Base-by-base conservation (phyloP, 441 rosid species). In the Euphorbia celastroides region DNA sequence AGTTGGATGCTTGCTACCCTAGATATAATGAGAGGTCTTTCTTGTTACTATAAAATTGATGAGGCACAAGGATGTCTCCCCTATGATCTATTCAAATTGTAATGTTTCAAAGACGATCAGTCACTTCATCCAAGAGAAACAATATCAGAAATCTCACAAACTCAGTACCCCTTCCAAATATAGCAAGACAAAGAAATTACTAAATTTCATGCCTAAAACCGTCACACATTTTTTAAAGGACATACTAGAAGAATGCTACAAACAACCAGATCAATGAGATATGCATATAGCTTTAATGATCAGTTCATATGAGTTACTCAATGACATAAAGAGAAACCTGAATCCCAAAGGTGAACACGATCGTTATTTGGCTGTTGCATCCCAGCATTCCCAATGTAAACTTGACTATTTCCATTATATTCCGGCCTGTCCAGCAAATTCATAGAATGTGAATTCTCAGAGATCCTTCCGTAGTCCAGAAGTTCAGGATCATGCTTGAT, bases 311-410 rank as follows among this genome's bases (percentile, higher is more conserved):
- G 70, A 70, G 54, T n/a, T n/a, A n/a, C n/a, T n/a, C n/a, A 70
- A 57, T 71, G 68, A 34, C 13, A 70, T 71, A 48, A 42, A 8
- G 73, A 79, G 78, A 66, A 67, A 93, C 96, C 98, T 86, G 81
- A 68, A 77, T 76, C 82, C 80, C 78, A 83, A 61, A 30, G 76
- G 23, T 73, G 75, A 62, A 34, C 61, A 71, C 73, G 72, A 75
- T 75, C 72, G 78, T 75, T 75, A n/a, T 74, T 66, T 73, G 76
- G 77, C 67, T 68, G 60, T 51, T 60, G 77, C 54, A 71, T 73
- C 68, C 78, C 80, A 42, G 78, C 14, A 69, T 67, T 72, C 65
- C 72, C 91, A 68, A 71, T 71, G 55, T 70, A 75, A 67, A 65
- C 68, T 73, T 80, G 77, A 70, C 55, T 82, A 60, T 72, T 80